Percentiles rank a stretch among this genome's conserved stretches.
Evolutionary conservation across 306 rosid species (phyloP).

Genomic region (Hippophae tibetana): DNA sequence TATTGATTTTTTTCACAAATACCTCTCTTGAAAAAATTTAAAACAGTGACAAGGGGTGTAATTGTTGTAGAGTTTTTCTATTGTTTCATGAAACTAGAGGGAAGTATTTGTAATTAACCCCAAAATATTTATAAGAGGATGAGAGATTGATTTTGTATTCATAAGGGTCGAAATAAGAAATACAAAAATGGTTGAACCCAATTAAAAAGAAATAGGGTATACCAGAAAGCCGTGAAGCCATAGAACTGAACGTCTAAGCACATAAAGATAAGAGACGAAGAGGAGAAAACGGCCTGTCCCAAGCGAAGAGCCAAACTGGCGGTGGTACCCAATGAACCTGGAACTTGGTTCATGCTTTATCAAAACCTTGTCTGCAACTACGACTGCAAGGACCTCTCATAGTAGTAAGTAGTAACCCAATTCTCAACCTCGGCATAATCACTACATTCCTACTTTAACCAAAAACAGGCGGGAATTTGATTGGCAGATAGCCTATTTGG

Average conservation of each 20-base stretch:
- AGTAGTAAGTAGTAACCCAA: neutral
- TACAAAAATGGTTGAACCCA: conserved; percentile 10
- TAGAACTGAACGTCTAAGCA: conserved; percentile 68
- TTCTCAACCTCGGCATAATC: conserved; percentile 19
- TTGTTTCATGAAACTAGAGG: no score
- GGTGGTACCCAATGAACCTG: conserved; percentile 88
- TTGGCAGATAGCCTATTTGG: neutral
- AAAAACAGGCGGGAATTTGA: neutral
- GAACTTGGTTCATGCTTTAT: conserved; percentile 57
- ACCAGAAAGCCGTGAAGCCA: conserved; percentile 86
- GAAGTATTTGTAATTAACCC: no score
- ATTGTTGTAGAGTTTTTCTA: no score
- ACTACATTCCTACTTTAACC: conserved; percentile 10
- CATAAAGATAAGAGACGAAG: conserved; percentile 85
- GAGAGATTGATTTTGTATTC: no score
- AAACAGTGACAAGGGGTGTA: conserved; percentile 7
- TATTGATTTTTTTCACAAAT: neutral
- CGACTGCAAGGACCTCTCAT: conserved; percentile 14
- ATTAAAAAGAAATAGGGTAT: neutral
- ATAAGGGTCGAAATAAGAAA: neutral
- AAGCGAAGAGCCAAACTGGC: conserved; percentile 89
- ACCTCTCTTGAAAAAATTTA: no score
- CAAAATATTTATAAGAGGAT: no score
- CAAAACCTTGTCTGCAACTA: conserved; percentile 15
- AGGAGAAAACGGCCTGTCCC: conserved; percentile 79